A percentile compares a stretch with the other conserved stretches of the same genome.
These are phyloP conservation scores for Jackrogersella multiformis DNA, from an alignment of 495 filamentous ascomycete species.

Conservation along the genomic window DNA sequence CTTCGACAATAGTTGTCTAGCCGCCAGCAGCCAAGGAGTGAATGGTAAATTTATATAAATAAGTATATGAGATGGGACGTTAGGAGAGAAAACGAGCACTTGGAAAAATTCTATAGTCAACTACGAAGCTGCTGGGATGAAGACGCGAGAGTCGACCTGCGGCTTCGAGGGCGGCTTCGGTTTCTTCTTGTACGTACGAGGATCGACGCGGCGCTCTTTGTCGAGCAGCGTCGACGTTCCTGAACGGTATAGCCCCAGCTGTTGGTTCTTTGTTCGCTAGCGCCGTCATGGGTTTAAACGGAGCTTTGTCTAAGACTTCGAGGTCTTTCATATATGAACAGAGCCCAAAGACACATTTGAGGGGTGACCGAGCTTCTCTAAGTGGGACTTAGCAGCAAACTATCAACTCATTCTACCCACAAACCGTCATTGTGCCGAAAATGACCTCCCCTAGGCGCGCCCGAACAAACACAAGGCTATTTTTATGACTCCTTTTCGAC, in stretches of 20 bases:
- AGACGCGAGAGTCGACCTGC: slow-evolving; percentile 17
- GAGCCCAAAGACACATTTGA: slow-evolving; percentile 24
- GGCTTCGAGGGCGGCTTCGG: slow-evolving; percentile 38
- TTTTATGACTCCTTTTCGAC: slow-evolving; percentile 20
- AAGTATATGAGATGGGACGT: slow-evolving; percentile 11
- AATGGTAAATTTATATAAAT: slow-evolving; percentile 33
- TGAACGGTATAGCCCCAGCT: slow-evolving; percentile 28
- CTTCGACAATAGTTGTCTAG: slow-evolving; percentile 42
- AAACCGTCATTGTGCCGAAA: slow-evolving; percentile 15
- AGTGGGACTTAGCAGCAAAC: background rate
- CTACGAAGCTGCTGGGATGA: slow-evolving; percentile 40
- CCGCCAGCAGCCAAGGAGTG: slow-evolving; percentile 45
- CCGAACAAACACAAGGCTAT: slow-evolving; percentile 27
- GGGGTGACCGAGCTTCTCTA: slow-evolving; percentile 2
- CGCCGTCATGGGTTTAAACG: slow-evolving; percentile 24
- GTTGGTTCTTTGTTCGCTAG: slow-evolving; percentile 41
- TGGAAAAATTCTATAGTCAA: slow-evolving; percentile 32
- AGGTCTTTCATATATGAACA: slow-evolving; percentile 40
- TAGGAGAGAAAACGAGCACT: slow-evolving; percentile 44
- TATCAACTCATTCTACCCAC: slow-evolving; percentile 19
- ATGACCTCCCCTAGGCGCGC: background rate
- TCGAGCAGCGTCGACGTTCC: slow-evolving; percentile 29
- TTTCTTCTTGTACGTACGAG: slow-evolving; percentile 47
- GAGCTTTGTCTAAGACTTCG: slow-evolving; percentile 38
- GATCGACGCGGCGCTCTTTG: slow-evolving; percentile 35